Percentiles rank a stretch among this genome's conserved stretches.
These are phyloP conservation scores for Penicillium sp. DNA, from an alignment of 2,329 filamentous ascomycete species.

Conservation along the genomic window DNA sequence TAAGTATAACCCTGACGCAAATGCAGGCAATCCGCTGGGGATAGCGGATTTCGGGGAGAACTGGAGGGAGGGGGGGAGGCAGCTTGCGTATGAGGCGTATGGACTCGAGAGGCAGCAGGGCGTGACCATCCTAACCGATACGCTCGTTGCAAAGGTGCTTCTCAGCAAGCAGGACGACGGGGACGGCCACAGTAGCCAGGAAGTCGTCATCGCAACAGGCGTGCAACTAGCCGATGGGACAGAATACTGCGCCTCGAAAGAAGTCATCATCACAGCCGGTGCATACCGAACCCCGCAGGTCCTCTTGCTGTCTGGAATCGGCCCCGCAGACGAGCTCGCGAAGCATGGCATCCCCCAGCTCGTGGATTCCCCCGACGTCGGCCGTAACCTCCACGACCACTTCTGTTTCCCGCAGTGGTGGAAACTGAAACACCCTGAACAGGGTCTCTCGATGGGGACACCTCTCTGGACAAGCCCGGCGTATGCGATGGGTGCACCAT, in stretches of 20 bases:
- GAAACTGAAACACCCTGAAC: too few relatives aligned
- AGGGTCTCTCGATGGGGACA: slow-evolving; percentile 14
- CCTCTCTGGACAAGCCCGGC: slow-evolving; percentile 42
- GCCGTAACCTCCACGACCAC: slow-evolving; percentile 34
- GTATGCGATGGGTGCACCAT: slow-evolving; percentile 42
- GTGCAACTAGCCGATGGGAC: slow-evolving; percentile 32
- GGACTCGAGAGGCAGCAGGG: slow-evolving; percentile 17
- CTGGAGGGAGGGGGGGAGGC: slow-evolving; percentile 31
- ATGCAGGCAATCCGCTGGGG: slow-evolving; percentile 35
- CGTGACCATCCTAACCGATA: slow-evolving; percentile 26
- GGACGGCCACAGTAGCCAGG: slow-evolving; percentile 2
- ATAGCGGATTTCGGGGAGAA: slow-evolving; percentile 37
- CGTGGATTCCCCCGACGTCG: slow-evolving; percentile 29
- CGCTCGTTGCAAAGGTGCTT: slow-evolving; percentile 23
- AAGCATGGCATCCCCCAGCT: slow-evolving; percentile 38
- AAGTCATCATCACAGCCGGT: slow-evolving; percentile 41
- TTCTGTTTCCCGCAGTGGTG: slow-evolving; percentile 31
- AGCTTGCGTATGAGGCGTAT: slow-evolving; percentile 35
- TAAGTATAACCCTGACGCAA: slow-evolving; percentile 28
- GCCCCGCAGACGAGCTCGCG: slow-evolving; percentile 31
- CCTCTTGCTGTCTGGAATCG: slow-evolving; percentile 43
- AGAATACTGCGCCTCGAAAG: slow-evolving; percentile 28
- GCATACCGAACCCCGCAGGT: slow-evolving; percentile 39
- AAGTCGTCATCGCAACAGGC: slow-evolving; percentile 25
- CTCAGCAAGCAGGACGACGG: slow-evolving; percentile 3